Evolutionary conservation across 805 yeast genomes (phyloP), one percentile per base, ranked within the genome.

Genomic region (Clavispora asparagi): DNA sequence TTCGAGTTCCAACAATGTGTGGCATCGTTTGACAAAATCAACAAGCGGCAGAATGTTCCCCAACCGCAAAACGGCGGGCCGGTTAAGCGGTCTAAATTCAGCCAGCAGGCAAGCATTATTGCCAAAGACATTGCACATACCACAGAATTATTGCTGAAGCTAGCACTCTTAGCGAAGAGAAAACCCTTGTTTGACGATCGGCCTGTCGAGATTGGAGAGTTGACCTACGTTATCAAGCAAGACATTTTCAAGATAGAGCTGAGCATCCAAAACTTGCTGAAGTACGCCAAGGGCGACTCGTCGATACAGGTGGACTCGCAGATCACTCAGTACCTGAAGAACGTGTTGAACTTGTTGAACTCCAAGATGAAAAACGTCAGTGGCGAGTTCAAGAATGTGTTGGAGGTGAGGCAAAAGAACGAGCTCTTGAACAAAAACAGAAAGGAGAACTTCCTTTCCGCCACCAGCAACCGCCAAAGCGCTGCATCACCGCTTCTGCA

Each of bases 1-100:
- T 75, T 80, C 51, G 98, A 92, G 73, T 92, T 92, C 71, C 92
- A 90, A 55, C 91, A 90, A 60, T 89, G 96, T 61, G 97, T 92
- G 28, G 68, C 81, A 40, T 80, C 91, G 2, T 83, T 84, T 64
- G 82, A 83, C 60, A 81, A 80, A 56, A 78, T 80, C 45, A 73
- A 79, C 56, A 74, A 78, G 57, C 71, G 70, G 50, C 63, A 61
- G 56, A 56, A 49, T 42, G 58, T 50, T 47, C 59, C 61, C 54
- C 45, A 38, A 45, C 51, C 47, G 42, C 50, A 36, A 25, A 30
- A 42, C 26, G 36, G 48, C 26, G 32, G 44, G 10, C 62, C 67
- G 17, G 51, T 53, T 17, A 62, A 62, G 43, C 67, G 65, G 40
- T 66, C 71, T 27, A 67, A 63, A 51, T 70, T 73, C 48, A 67